Conservation (phyloP, 2,329 filamentous ascomycete genomes). For the Claviceps arundinis region DNA sequence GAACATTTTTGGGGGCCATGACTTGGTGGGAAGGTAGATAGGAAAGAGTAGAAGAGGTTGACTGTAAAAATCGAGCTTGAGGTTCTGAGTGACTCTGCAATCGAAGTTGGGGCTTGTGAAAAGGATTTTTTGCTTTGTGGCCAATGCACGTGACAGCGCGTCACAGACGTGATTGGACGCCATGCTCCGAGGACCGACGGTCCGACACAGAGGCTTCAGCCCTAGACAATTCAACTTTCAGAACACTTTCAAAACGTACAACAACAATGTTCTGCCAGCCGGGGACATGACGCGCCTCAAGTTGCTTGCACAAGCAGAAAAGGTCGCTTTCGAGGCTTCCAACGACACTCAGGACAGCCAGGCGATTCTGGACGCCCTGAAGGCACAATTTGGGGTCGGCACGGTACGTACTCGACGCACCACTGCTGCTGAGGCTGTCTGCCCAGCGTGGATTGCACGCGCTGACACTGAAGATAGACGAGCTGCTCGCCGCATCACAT, state of each 20-base stretch:
- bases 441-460: neutral
- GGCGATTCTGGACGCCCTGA: constrained; percentile 24
- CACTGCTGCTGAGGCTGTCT: too few species aligned
- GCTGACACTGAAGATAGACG: constrained; percentile 2
- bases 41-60: too few species aligned
- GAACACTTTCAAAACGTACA: too few species aligned
- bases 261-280: constrained; percentile 9
- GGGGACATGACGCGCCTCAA: constrained; percentile 16
- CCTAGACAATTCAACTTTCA: too few species aligned
- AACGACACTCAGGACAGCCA: constrained; percentile 33
- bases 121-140: neutral
- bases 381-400: constrained; percentile 24
- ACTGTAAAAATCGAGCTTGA: too few species aligned
- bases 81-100: too few species aligned
- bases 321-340: constrained; percentile 14
- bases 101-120: too few species aligned
- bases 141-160: constrained; percentile 18
- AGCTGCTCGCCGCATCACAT: constrained; percentile 1
- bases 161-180: constrained; percentile 10
- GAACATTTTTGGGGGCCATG: too few species aligned
- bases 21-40: too few species aligned
- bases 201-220: too few species aligned
- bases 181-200: neutral
- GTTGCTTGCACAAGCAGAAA: constrained; percentile 16
- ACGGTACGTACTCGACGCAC: constrained; percentile 20